phyloP scores from a whole-genome alignment of 2,329 filamentous ascomycete genomes.

The Penicillium glabrum region DNA sequence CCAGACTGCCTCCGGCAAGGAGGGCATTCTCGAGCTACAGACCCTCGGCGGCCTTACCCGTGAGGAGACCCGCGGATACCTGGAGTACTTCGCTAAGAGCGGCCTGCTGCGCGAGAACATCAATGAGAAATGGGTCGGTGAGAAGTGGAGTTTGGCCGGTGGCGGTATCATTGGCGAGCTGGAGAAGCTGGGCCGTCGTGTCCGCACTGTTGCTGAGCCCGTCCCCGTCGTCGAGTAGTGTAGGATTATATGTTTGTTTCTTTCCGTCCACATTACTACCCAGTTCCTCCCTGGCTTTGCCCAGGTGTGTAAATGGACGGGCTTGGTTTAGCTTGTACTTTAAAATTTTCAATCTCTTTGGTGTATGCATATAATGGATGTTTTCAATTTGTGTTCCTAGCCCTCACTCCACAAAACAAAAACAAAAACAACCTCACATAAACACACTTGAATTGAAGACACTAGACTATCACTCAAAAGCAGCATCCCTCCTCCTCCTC shows the following conservation, averaged over 20 bases:
- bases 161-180: constrained; percentile 83
- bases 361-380: constrained; percentile 38
- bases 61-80: constrained; percentile 71
- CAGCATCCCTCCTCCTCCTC: background rate
- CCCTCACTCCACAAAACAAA: background rate
- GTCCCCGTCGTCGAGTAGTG: constrained; percentile 11
- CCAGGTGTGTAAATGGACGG: constrained; percentile 20
- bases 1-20: constrained; percentile 28
- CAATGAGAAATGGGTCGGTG: constrained; percentile 68
- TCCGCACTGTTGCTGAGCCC: constrained; percentile 13
- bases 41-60: constrained; percentile 69
- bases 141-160: constrained; percentile 82
- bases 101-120: constrained; percentile 72
- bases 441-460: background rate
- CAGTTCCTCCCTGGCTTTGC: background rate
- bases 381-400: background rate
- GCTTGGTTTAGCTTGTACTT: constrained; percentile 29
- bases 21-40: constrained; percentile 46
- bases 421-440: background rate
- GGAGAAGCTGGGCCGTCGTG: constrained; percentile 60
- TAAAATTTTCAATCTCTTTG: constrained; percentile 23
- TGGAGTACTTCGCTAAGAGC: constrained; percentile 93
- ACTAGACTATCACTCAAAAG: background rate
- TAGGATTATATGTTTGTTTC: constrained; percentile 3
- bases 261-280: background rate